phyloP scores from a whole-genome alignment of 2,329 filamentous ascomycete species.

The Pestalotiopsis sp. region DNA sequence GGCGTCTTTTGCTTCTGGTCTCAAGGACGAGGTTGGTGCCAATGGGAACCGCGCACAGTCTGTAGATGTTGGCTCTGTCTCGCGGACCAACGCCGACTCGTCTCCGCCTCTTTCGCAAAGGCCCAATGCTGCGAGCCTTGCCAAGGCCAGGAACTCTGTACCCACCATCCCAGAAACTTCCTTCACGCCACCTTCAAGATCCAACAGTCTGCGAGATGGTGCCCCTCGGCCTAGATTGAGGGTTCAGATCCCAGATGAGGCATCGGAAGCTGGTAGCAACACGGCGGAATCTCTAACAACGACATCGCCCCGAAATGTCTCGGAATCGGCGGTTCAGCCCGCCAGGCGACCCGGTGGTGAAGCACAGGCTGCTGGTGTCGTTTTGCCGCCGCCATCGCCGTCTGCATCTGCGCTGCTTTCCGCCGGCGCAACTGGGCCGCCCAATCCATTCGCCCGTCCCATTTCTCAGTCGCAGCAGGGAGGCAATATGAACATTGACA shows the following conservation, averaged over 20 bases:
- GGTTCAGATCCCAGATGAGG: slow-evolving; percentile 92
- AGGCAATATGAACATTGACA: slow-evolving; percentile 65
- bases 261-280: slow-evolving; percentile 74
- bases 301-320: slow-evolving; percentile 61
- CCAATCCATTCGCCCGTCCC: slow-evolving; percentile 92
- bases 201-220: slow-evolving; percentile 73
- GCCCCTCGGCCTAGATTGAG: slow-evolving; percentile 81
- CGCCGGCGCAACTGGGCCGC: slow-evolving; percentile 87
- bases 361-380: slow-evolving; percentile 69
- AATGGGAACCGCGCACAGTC: slow-evolving; percentile 59
- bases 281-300: slow-evolving; percentile 64
- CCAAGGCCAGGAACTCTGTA: slow-evolving; percentile 53
- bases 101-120: slow-evolving; percentile 57
- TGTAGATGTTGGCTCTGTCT: slow-evolving; percentile 62
- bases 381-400: slow-evolving; percentile 90
- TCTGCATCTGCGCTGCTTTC: slow-evolving; percentile 84
- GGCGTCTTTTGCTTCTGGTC: slow-evolving; percentile 60
- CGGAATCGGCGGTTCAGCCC: slow-evolving; percentile 59
- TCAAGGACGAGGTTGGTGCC: slow-evolving; percentile 42
- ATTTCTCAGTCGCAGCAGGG: slow-evolving; percentile 71
- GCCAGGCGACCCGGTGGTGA: slow-evolving; percentile 48
- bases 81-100: slow-evolving; percentile 52
- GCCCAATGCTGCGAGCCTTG: slow-evolving; percentile 52
- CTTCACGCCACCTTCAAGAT: slow-evolving; percentile 73
- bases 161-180: slow-evolving; percentile 66